Conservation (phyloP, 129 eudicot genomes). For the Saposhnikovia divaricata region DNA sequence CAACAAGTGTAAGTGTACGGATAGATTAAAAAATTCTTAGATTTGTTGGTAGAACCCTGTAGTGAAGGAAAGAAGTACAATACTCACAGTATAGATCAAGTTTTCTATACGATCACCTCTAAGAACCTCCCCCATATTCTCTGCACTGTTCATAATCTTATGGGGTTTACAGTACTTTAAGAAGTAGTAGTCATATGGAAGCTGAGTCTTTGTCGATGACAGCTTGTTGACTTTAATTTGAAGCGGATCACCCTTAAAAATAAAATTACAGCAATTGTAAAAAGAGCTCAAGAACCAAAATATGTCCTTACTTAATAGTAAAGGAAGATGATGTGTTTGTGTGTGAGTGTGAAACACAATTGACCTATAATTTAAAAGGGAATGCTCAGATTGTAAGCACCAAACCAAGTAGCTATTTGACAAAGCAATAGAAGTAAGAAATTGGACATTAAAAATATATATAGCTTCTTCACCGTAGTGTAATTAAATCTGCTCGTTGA, state of each 20-base stretch:
- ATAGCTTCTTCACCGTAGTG: not conserved
- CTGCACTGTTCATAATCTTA: slow-evolving; percentile 64
- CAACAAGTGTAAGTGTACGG: slow-evolving; percentile 1
- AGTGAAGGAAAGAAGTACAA: not conserved
- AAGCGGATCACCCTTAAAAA: slow-evolving; percentile 73
- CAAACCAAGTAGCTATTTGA: not conserved
- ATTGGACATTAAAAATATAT: not conserved
- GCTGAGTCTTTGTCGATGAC: slow-evolving; percentile 92
- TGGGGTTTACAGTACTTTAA: slow-evolving; percentile 80
- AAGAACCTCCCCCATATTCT: slow-evolving; percentile 92
- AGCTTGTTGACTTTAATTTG: slow-evolving; percentile 98
- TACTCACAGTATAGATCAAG: slow-evolving; percentile 75
- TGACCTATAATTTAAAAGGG: not conserved
- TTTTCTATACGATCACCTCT: slow-evolving; percentile 98
- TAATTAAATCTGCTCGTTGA: not conserved
- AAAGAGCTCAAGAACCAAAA: not conserved
- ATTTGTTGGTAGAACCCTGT: not conserved
- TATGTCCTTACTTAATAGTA: not conserved
- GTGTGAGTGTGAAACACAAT: too few species aligned
- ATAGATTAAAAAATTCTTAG: not conserved
- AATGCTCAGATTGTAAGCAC: not conserved
- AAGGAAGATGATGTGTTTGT: too few species aligned
- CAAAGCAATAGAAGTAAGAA: not conserved
- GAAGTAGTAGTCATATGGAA: slow-evolving; percentile 94
- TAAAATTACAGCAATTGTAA: not conserved